Evolutionary conservation across 1,139 yeast species (phyloP), one percentile per base, ranked within the genome.

Genomic region (Sugiyamaella neomexicana): DNA sequence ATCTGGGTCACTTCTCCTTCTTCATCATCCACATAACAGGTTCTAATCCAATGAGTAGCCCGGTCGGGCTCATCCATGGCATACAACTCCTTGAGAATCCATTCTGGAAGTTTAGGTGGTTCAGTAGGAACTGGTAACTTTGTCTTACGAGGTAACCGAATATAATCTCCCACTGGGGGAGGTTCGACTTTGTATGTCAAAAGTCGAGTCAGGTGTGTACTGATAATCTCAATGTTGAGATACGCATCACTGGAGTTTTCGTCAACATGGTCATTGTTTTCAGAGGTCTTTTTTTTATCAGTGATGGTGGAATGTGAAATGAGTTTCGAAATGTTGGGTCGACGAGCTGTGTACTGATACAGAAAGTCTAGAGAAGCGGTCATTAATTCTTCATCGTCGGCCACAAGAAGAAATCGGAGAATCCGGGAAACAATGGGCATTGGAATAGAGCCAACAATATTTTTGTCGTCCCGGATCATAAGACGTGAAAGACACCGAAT

Each of bases 11-110:
- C 97, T 68, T 90, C 97, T 3, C 95, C 90, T 5, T 79, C 80
- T 2, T 77, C 72, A 37, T 79, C 80, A 12, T 95, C 89, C 63
- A 85, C 93, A 72, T 89, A 95, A 60, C 95, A 87, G 62, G 96
- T 86, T 63, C 97, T 82, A 74, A 93, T 85, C 99, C 99, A 93
- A 12, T 90, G 80, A 1, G 97, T 88, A 0, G 99, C 97, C 59
- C 99, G 79, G 58, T 83, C 80, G 1, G 99, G 99, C 70, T 93
- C 99, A 6, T 84, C 81, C 60, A 90, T 74, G 41, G 75, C 74
- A 46, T 86, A 74, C 42, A 93, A 78, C 46, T 85, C 81, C 15
- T 77, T 74, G 59, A 83, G 80, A 42, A 89, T 75, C n/a, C 78
- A 79, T n/a, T 74, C 72, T 44, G 85, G 77, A 44, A 91, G 73